Evolutionary conservation across 1,284 basidiomycete species (phyloP), one percentile per base, ranked within the genome.

Genomic region (Phylloboletellus chloephorus): DNA sequence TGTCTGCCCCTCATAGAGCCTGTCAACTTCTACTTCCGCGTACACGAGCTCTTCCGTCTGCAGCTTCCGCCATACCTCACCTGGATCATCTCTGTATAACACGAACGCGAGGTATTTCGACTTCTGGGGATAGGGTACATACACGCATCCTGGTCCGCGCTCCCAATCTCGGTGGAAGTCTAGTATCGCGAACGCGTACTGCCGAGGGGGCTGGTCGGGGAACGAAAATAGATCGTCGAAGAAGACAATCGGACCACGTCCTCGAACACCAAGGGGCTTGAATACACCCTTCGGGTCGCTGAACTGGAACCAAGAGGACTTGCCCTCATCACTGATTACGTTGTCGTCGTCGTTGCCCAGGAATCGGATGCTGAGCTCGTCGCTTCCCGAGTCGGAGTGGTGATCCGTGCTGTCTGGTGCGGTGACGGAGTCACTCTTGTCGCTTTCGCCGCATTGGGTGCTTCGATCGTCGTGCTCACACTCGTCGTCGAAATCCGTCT

Each of bases 101-200:
- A 43, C 24, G 16, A 46, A 46, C 4, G 39, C 31, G 1, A 46
- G 44, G 20, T 48, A 35, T 32, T 21, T 48, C 16, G 46, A 20
- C 10, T 35, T 48, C 4, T 43, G 15, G 5, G 10, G 8, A 20
- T 43, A 46, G 5, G 37, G 44, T 12, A 46, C 19, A 24, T 23
- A 43, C 13, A 36, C 44, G 13, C 45, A 34, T 13, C 45, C 44
- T 4, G 23, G 12, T 3, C 44, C 32, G 12, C 28, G 38, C 16
- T 5, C 32, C 43, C 21, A 47, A n/a, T 41, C 44, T 16, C 45
- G 45, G 15, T 35, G 45, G 9, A 31, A 48, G 25, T 48, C 46
- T 9, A 46, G 45, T 20, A 43, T 28, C 11, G 44, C 44, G 7
- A 46, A 26, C 7, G 38, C 44, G 12, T 47, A 48, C n/a, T 42